Base-by-base conservation (phyloP, 495 filamentous ascomycete species). In the Saxispiralis lemnorum region DNA sequence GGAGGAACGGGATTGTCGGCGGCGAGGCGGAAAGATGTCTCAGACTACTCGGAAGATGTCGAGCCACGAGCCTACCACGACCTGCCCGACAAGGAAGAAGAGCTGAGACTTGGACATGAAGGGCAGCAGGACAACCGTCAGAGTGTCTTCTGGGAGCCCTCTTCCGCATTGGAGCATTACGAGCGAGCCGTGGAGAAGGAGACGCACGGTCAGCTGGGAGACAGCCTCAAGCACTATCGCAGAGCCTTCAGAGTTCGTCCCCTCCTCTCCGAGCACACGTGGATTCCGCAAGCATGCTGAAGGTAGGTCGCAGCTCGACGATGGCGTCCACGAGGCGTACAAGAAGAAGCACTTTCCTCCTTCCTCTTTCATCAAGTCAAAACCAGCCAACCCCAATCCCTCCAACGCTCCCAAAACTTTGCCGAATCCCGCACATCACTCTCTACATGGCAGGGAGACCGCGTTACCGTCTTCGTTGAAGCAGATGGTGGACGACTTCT, bases 121-220 rank as follows among this genome's bases (percentile, higher is more conserved):
- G 51, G 59, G n/a, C 34, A 48, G 32, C 19, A 35, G 4, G 10
- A 46, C 32, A 34, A 46, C 15, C 38, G 47, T 14, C 34, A 40
- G 35, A 38, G 37, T 42, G 48, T 49, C 7, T 51, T 37, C 35
- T 56, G 43, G 24, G 79, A 83, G 51, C 84, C 80, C 11, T 63
- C 63, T 17, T 82, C 86, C 7, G 89, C 89, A 2, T 61, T 96
- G 32, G 89, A 95, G 54, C 83, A 94, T 58, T 96, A 92, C 54
- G 89, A 96, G 58, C 70, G 72, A 58, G 92, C 88, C 0, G 84
- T 93, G 7, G 83, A 94, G 63, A 82, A 73, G 54, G 92, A 96
- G 62, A 68, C 68, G 0, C 75, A 77, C 45, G 89, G 89, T 0
- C 88, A 70, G 43, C 63, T 96, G 15, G 88, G 89, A 3, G 89